These are phyloP conservation scores for Alliaria petiolata DNA, from an alignment of 345 rosid genomes.

Conservation along the genomic window DNA sequence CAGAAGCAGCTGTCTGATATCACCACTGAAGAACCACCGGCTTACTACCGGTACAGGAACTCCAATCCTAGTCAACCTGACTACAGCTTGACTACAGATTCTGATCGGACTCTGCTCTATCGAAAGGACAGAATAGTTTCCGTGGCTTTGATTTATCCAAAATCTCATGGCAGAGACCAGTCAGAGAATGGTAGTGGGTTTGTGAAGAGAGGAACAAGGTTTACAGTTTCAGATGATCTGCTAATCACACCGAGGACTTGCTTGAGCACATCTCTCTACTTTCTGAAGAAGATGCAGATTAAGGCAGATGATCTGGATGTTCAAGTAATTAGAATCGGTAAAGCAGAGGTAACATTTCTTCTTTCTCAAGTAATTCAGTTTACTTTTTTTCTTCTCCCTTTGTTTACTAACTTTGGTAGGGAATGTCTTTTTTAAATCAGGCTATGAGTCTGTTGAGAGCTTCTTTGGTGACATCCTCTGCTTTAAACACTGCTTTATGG, in stretches of 20 bases:
- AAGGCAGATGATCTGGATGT: conserved; percentile 6
- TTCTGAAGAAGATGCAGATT: conserved; percentile 5
- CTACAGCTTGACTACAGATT: conserved; percentile 3
- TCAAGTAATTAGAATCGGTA: conserved; percentile 10
- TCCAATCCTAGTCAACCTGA: not conserved
- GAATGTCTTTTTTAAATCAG: not conserved
- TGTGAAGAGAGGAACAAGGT: conserved; percentile 11
- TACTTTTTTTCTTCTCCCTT: not conserved
- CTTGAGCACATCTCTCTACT: not conserved
- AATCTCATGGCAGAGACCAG: not conserved
- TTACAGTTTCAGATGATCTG: conserved; percentile 12
- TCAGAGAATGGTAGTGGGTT: conserved; percentile 1
- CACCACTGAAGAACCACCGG: not conserved
- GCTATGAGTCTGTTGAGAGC: conserved; percentile 8
- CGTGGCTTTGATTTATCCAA: conserved; percentile 10
- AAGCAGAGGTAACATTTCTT: conserved; percentile 6
- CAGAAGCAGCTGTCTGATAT: not conserved
- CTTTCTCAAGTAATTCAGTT: not conserved
- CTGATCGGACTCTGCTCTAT: not conserved
- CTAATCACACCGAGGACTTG: not conserved
- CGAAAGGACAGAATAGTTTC: not conserved
- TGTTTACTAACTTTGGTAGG: not conserved
- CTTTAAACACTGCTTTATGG: conserved; percentile 12
- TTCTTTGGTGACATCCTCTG: conserved; percentile 5
- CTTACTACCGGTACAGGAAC: not conserved